Evolutionary conservation across 73 alveolate genomes (phyloP).

Genomic region (Paramecium tetraurelia): DNA sequence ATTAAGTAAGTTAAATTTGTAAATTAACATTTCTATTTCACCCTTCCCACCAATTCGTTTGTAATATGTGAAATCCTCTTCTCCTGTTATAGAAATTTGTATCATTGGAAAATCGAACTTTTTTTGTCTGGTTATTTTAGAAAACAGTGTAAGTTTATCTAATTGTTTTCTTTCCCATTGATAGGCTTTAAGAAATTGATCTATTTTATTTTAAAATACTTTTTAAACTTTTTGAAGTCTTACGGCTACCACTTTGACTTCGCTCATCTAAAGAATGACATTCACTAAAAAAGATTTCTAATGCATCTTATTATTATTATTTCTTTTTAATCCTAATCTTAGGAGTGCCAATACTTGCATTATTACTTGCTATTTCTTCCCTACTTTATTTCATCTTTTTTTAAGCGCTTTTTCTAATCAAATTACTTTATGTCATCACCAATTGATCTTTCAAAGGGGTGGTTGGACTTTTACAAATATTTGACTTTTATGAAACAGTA

Average conservation of each 20-base stretch:
- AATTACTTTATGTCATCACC: neutral
- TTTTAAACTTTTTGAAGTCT: neutral
- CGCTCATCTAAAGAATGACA: neutral
- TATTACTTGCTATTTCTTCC: neutral
- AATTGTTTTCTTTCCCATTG: neutral
- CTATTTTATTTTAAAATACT: neutral
- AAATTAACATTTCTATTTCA: neutral
- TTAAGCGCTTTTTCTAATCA: neutral
- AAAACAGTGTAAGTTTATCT: neutral
- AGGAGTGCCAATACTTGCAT: neutral
- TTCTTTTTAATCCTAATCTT: neutral
- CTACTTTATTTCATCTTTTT: neutral
- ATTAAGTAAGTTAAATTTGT: neutral
- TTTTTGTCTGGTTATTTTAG: neutral
- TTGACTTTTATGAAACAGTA: neutral
- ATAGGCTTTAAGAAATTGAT: neutral
- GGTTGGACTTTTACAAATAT: neutral
- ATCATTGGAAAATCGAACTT: constrained; percentile 5
- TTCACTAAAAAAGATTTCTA: constrained; percentile 1
- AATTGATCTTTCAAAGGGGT: neutral
- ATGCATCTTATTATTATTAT: neutral
- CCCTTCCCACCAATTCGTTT: neutral
- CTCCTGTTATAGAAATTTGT: constrained; percentile 31
- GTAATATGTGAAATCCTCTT: neutral
- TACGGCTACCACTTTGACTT: neutral